These are phyloP conservation scores for Ogataea thermomethanolica DNA, from an alignment of 805 yeast genomes.

Conservation along the genomic window DNA sequence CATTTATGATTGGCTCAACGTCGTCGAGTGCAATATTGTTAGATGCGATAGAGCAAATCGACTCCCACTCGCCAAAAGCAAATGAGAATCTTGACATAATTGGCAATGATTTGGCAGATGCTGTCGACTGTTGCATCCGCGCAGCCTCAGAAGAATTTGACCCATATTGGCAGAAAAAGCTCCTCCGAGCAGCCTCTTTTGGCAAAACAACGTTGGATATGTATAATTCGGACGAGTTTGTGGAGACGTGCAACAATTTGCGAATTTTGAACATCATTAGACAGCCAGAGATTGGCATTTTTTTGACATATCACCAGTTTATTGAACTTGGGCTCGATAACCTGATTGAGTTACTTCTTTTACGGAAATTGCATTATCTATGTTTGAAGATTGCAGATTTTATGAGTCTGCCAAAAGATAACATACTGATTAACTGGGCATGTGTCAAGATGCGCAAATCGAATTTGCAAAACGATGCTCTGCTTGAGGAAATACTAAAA, in stretches of 20 bases:
- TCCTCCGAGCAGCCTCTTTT: slow-evolving; percentile 77
- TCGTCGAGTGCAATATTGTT: slow-evolving; percentile 77
- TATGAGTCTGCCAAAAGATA: slow-evolving; percentile 43
- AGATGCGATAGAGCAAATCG: slow-evolving; percentile 70
- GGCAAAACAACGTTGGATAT: slow-evolving; percentile 66
- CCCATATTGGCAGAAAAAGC: slow-evolving; percentile 71
- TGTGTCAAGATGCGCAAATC: slow-evolving; percentile 60
- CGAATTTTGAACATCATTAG: slow-evolving; percentile 71
- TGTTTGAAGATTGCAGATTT: slow-evolving; percentile 59
- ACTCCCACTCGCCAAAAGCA: slow-evolving; percentile 71
- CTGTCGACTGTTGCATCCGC: slow-evolving; percentile 66
- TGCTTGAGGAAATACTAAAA: slow-evolving; percentile 47
- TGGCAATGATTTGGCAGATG: slow-evolving; percentile 46
- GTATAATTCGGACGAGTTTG: slow-evolving; percentile 58
- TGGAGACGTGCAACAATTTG: slow-evolving; percentile 56
- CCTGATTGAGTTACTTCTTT: slow-evolving; percentile 54
- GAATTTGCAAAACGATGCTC: slow-evolving; percentile 52
- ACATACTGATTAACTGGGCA: slow-evolving; percentile 78
- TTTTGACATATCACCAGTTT: slow-evolving; percentile 59
- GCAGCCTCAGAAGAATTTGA: slow-evolving; percentile 81
- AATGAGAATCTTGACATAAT: slow-evolving; percentile 66
- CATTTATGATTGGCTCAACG: slow-evolving; percentile 80
- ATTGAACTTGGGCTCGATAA: slow-evolving; percentile 49
- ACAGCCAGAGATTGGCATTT: slow-evolving; percentile 60
- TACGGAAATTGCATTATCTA: slow-evolving; percentile 56